These are phyloP conservation scores for Trichaptum fuscoviolaceum DNA, from an alignment of 768 basidiomycete species.

Conservation along the genomic window DNA sequence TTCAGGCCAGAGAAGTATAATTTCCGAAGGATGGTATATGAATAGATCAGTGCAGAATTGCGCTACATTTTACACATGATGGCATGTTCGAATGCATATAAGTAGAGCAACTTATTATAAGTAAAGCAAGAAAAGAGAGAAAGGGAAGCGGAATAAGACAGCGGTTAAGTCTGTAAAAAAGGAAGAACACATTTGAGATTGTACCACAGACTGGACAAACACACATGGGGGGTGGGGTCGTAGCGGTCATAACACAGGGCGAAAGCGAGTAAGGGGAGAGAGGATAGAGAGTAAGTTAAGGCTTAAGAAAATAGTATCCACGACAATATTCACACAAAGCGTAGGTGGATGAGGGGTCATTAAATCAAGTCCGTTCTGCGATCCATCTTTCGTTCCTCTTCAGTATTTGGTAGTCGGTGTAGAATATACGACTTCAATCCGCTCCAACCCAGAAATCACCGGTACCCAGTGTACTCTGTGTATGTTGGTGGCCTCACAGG, in stretches of 20 bases:
- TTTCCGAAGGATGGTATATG: neutral
- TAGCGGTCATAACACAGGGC: neutral
- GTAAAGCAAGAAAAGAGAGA: neutral
- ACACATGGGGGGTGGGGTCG: neutral
- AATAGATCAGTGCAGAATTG: neutral
- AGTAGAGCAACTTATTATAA: neutral
- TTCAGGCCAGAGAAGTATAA: too few relatives aligned
- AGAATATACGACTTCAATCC: neutral
- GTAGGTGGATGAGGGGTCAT: neutral
- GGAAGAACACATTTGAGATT: neutral
- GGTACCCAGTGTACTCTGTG: constrained; percentile 4
- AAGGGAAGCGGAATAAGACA: neutral
- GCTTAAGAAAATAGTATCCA: neutral
- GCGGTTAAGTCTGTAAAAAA: neutral
- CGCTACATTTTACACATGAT: constrained; percentile 1
- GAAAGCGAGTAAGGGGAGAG: neutral
- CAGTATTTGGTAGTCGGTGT: neutral
- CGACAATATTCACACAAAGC: neutral
- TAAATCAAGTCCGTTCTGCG: neutral
- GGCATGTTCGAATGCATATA: neutral
- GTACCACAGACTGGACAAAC: neutral
- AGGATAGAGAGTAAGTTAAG: neutral
- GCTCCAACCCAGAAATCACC: neutral
- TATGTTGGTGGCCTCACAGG: neutral
- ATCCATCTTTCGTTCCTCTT: neutral